These are phyloP conservation scores for Cornus controversa DNA, from an alignment of 148 eudicot genomes.

Conservation along the genomic window DNA sequence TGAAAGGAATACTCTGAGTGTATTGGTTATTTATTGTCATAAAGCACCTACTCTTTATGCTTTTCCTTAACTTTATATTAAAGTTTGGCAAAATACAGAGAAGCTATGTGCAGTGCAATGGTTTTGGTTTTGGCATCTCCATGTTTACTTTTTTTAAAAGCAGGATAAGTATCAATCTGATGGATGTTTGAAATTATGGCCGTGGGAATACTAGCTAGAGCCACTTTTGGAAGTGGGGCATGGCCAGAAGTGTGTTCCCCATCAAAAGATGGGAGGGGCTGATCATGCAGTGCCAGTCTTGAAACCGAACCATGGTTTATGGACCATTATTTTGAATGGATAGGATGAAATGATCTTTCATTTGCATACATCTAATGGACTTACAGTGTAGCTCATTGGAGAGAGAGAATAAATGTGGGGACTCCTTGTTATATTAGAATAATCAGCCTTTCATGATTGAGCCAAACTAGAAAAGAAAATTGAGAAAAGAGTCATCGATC, in stretches of 20 bases:
- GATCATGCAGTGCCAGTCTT: too few relatives aligned
- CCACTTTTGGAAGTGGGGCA: background rate
- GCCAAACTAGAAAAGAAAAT: too few relatives aligned
- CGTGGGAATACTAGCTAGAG: background rate
- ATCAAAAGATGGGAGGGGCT: background rate
- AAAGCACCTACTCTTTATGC: constrained; percentile 8
- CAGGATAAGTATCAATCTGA: background rate
- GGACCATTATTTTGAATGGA: too few relatives aligned
- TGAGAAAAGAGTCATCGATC: too few relatives aligned
- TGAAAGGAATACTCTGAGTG: constrained; percentile 5
- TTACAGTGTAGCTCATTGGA: too few relatives aligned
- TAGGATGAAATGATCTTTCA: too few relatives aligned
- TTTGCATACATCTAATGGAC: too few relatives aligned
- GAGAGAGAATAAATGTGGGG: too few relatives aligned
- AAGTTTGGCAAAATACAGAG: background rate
- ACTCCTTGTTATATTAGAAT: too few relatives aligned
- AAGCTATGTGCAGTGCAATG: background rate
- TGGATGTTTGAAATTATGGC: constrained; percentile 6
- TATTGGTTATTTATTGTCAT: background rate
- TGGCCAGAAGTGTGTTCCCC: background rate
- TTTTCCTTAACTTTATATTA: background rate
- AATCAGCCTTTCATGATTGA: too few relatives aligned
- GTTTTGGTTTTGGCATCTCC: constrained; percentile 15
- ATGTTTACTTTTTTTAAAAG: background rate
- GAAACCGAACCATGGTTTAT: too few relatives aligned